Conservation (phyloP, 345 rosid genomes). For the Cardamine resedifolia region DNA sequence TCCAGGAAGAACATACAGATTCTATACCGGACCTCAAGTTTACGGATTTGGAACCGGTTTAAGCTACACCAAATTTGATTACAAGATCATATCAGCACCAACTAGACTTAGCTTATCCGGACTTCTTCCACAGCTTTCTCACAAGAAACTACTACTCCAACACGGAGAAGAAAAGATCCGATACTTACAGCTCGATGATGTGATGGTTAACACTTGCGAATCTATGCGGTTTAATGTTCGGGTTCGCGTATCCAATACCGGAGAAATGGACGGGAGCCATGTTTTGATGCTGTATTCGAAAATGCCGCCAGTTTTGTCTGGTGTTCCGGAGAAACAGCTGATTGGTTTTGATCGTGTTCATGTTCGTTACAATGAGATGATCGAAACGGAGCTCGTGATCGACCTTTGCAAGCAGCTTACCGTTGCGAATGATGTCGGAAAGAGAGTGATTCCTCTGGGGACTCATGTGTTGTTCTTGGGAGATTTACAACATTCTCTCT, state of each 20-base stretch:
- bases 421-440: constrained; percentile 57
- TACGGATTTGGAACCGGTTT: constrained; percentile 77
- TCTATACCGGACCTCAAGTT: constrained; percentile 66
- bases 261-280: constrained; percentile 72
- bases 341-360: constrained; percentile 78
- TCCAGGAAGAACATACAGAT: constrained; percentile 90
- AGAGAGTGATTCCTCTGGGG: constrained; percentile 60
- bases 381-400: constrained; percentile 52
- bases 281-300: constrained; percentile 65
- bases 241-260: constrained; percentile 55
- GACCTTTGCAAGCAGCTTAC: constrained; percentile 79
- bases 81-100: constrained; percentile 67
- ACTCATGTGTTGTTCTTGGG: constrained; percentile 58
- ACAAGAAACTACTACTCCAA: constrained; percentile 45
- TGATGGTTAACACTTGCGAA: constrained; percentile 51
- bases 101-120: constrained; percentile 43
- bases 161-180: constrained; percentile 26
- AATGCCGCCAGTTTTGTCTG: constrained; percentile 46
- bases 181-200: constrained; percentile 31
- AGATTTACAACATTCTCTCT: constrained; percentile 53
- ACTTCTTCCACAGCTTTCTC: constrained; percentile 29
- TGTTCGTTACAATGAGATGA: constrained; percentile 39
- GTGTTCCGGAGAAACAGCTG: constrained; percentile 66
- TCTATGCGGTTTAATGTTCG: constrained; percentile 50
- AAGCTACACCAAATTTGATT: constrained; percentile 63